Conservation (phyloP, 2,329 filamentous ascomycete species). For the Stagonosporopsis cucurbitacearum region DNA sequence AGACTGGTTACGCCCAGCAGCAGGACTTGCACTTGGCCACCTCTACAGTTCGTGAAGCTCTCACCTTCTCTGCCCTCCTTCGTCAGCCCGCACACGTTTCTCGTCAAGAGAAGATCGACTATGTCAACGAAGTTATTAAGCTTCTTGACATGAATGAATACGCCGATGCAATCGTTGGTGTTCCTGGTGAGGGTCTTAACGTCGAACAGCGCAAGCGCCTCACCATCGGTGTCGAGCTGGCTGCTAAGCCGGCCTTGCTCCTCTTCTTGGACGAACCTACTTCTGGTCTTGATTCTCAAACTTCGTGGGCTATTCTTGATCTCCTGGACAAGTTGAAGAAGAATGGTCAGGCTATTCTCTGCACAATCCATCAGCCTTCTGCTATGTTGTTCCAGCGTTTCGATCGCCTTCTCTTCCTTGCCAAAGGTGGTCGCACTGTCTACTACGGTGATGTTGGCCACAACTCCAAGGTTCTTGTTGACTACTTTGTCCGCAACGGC, state of each 20-base stretch:
- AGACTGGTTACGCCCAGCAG: constrained; percentile 91
- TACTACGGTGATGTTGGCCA: constrained; percentile 83
- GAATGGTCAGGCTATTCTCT: constrained; percentile 84
- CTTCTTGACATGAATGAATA: constrained; percentile 89
- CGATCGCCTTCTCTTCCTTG: constrained; percentile 79
- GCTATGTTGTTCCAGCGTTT: constrained; percentile 94
- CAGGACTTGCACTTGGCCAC: constrained; percentile 88
- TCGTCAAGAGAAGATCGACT: constrained; percentile 78
- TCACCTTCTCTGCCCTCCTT: constrained; percentile 84
- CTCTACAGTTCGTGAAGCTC: constrained; percentile 84
- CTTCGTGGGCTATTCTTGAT: constrained; percentile 89
- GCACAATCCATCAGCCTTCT: constrained; percentile 96
- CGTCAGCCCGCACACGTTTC: constrained; percentile 80
- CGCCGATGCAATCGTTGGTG: constrained; percentile 88
- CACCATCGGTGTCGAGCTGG: constrained; percentile 95
- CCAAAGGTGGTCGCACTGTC: constrained; percentile 76
- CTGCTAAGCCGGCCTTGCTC: constrained; percentile 86
- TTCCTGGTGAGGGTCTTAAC: constrained; percentile 80
- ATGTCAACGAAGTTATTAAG: constrained; percentile 90
- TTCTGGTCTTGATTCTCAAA: constrained; percentile 90
- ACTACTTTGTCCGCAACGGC: constrained; percentile 79
- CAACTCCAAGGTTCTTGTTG: constrained; percentile 70
- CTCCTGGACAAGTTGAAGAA: constrained; percentile 89
- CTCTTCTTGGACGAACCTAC: constrained; percentile 96
- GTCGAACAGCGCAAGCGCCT: constrained; percentile 75